Percentiles rank a stretch among this genome's conserved stretches.
Evolutionary conservation across 495 filamentous ascomycete genomes (phyloP).

Genomic region (Talaromyces proteolyticus): DNA sequence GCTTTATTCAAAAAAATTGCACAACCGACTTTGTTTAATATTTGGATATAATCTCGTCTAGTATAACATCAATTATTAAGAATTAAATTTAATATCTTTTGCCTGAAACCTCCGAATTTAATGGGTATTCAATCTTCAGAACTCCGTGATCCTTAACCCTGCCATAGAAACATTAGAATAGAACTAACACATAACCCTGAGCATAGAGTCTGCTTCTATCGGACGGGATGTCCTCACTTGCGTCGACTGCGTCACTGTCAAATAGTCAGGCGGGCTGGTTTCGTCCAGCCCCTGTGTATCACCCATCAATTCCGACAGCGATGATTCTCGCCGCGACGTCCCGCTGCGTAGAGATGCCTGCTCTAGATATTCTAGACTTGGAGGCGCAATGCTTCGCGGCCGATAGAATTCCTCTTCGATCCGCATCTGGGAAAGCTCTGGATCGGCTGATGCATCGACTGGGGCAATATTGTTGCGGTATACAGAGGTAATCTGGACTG

Average conservation of each 20-base stretch:
- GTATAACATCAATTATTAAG: too few species aligned
- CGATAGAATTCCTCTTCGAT: conserved; percentile 32
- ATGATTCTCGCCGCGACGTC: not conserved
- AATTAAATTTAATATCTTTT: too few species aligned
- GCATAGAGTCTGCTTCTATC: not conserved
- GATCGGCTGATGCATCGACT: conserved; percentile 2
- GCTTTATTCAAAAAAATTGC: too few species aligned
- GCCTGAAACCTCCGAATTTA: too few species aligned
- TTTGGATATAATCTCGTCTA: too few species aligned
- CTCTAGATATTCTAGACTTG: conserved; percentile 2
- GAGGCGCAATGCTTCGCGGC: conserved; percentile 25
- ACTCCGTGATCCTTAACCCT: too few species aligned
- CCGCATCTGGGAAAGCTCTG: conserved; percentile 27
- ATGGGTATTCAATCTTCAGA: too few species aligned
- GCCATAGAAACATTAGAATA: not conserved
- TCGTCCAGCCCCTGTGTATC: too few species aligned
- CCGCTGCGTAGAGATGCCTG: not conserved
- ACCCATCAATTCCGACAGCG: not conserved
- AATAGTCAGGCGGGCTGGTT: conserved; percentile 2
- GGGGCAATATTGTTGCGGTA: not conserved
- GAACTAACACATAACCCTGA: not conserved
- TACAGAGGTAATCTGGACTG: conserved; percentile 61
- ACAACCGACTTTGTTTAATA: too few species aligned
- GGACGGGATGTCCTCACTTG: not conserved
- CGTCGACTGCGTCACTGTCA: not conserved